Percentiles rank a stretch among this genome's conserved stretches.
These are phyloP conservation scores for Capsicum baccatum DNA, from an alignment of 257 asterid species.

Conservation along the genomic window DNA sequence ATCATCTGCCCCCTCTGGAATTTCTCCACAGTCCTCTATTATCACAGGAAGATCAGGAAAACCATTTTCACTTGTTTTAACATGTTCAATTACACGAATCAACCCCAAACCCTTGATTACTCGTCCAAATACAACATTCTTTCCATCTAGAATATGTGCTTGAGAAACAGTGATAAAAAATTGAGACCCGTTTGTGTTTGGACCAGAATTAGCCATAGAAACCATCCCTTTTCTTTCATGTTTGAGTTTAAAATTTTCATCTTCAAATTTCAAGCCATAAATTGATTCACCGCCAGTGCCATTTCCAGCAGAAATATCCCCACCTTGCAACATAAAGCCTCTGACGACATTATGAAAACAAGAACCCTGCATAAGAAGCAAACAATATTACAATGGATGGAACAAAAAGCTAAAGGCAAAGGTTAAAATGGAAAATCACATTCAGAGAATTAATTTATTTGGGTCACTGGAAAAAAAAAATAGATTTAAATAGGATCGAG, in stretches of 20 bases:
- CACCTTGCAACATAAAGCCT: slow-evolving; percentile 44
- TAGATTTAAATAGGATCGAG: slow-evolving; percentile 3
- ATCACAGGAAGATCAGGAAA: slow-evolving; percentile 55
- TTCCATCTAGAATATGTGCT: slow-evolving; percentile 57
- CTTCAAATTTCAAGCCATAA: slow-evolving; percentile 48
- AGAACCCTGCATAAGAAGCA: slow-evolving; percentile 43
- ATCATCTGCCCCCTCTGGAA: slow-evolving; percentile 55
- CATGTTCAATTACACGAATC: slow-evolving; percentile 69
- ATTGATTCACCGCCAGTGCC: slow-evolving; percentile 53
- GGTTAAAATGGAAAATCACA: slow-evolving; percentile 11
- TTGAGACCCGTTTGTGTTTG: slow-evolving; percentile 44
- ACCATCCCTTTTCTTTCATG: slow-evolving; percentile 54
- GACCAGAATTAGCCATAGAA: slow-evolving; percentile 53
- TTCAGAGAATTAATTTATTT: background rate
- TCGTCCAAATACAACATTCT: slow-evolving; percentile 79
- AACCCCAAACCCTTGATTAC: slow-evolving; percentile 71
- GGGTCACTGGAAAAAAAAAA: background rate
- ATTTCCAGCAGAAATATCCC: slow-evolving; percentile 46
- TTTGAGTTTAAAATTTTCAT: slow-evolving; percentile 51
- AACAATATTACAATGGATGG: background rate
- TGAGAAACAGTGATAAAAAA: slow-evolving; percentile 46
- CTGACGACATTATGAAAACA: slow-evolving; percentile 47
- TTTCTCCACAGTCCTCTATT: slow-evolving; percentile 73
- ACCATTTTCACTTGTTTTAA: slow-evolving; percentile 41
- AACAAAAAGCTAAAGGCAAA: background rate